Percentiles rank a stretch among this genome's conserved stretches.
These are phyloP conservation scores for Harringtonia aguacate DNA, from an alignment of 2,329 filamentous ascomycete species.

Conservation along the genomic window DNA sequence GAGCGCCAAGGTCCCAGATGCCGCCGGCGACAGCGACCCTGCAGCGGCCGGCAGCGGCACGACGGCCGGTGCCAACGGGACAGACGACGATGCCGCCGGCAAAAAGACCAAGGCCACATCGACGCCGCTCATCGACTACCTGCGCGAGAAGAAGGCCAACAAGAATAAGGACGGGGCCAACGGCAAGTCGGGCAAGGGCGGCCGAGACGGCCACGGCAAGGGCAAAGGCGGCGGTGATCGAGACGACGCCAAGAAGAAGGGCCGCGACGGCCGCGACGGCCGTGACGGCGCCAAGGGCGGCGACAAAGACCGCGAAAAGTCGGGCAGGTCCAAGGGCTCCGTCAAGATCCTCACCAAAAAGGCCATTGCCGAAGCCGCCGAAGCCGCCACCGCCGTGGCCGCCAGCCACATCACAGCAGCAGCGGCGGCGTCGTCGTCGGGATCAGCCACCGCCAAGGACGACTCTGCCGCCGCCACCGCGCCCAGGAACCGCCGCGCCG, in stretches of 20 bases:
- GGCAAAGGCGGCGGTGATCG: slow-evolving; percentile 24
- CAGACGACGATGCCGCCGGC: slow-evolving; percentile 32
- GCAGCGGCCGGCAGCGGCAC: not conserved
- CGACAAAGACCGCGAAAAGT: slow-evolving; percentile 19
- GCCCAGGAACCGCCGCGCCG: slow-evolving; percentile 46
- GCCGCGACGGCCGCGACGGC: not conserved
- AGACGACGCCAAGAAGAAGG: slow-evolving; percentile 16
- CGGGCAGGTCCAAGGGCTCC: slow-evolving; percentile 40
- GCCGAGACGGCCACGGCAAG: slow-evolving; percentile 28
- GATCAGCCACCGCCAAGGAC: slow-evolving; percentile 21
- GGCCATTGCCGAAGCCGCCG: slow-evolving; percentile 36
- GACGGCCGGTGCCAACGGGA: slow-evolving; percentile 4
- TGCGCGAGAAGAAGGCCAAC: slow-evolving; percentile 85
- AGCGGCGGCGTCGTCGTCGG: slow-evolving; percentile 43
- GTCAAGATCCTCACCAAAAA: slow-evolving; percentile 55
- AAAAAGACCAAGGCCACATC: slow-evolving; percentile 57
- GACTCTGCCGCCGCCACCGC: slow-evolving; percentile 16
- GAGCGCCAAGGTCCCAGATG: slow-evolving; percentile 29
- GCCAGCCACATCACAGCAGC: slow-evolving; percentile 39
- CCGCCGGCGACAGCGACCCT: slow-evolving; percentile 1
- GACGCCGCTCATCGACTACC: slow-evolving; percentile 80
- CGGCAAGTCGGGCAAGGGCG: slow-evolving; percentile 45
- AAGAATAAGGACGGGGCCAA: slow-evolving; percentile 46
- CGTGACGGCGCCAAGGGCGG: not conserved
- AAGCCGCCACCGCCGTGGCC: slow-evolving; percentile 32